Base-by-base conservation (phyloP, 345 rosid genomes). In the Lepidium africanum region DNA sequence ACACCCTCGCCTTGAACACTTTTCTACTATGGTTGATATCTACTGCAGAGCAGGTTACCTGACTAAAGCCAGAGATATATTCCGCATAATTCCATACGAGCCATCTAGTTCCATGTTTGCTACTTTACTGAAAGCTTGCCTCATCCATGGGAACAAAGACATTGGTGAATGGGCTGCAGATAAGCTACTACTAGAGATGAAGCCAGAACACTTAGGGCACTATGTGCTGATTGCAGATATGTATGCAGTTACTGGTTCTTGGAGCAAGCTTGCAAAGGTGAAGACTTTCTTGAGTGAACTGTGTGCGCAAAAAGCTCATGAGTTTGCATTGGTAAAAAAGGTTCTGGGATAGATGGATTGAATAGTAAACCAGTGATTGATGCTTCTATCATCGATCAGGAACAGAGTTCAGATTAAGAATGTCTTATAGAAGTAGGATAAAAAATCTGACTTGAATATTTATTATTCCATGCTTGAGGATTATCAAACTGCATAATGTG, bases 111-210 rank as follows among this genome's bases (percentile, higher is more conserved):
- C 84, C 11, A 84, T 87, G 85, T 87, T 85, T 87, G 96, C 94
- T 42, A 87, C 94, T 58, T 80, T 91, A 15, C 32, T 87, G 14
- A 90, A 84, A 73, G 87, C 93, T 15, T 87, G 90, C 71, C 79
- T 79, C 41, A 76, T 71, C 60, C 82, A 85, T 57, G 78, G 88
- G 65, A 81, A 85, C 65, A 77, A 46, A 47, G 55, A 66, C 42
- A 78, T 88, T 17, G 96, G 97, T 12, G 83, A 87, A 71, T 91
- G 90, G 96, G 96, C 86, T 23, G 96, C 97, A 40, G 93, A 76
- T 65, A 83, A 82, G 25, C 63, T 88, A 46, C 42, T 85, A 27
- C 45, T 84, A 69, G 86, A 85, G 58, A 75, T 37, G 66, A 84
- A 77, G 75, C 82, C 89, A 1, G 79, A 78, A 51, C 79, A 82